Base-by-base conservation (phyloP, 805 yeast genomes). In the Yamadazyma ubonensis region DNA sequence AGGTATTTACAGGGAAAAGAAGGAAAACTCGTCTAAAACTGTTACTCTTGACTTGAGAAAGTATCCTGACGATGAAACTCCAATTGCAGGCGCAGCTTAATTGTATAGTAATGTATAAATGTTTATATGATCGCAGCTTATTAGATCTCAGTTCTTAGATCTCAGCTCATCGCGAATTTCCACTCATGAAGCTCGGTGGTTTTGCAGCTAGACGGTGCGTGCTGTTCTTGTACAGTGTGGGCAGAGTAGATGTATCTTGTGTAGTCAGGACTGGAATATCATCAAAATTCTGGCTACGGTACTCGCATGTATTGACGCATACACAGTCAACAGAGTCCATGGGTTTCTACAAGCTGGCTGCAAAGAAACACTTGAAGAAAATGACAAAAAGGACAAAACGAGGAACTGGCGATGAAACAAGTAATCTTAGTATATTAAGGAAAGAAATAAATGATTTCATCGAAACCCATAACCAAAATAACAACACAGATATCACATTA, bases 1-100 rank as follows among this genome's bases (percentile, higher is more conserved):
- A 4, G 99, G 99, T 22, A 90, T 93, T 36, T 90, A 86, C 65
- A 73, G 95, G 47, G 93, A 86, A 44, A 95, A 85, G 51, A 63
- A 67, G 6, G 76, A 79, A 38, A 86, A 85, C 52, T 75, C 87
- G 35, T 84, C 95, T 3, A 78, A 72, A 49, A 81, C 88, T 2
- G 69, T 87, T 20, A 85, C 93, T 0, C 59, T 87, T 42, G 91
- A 87, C 55, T 70, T 87, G 52, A 71, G 82, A 43, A 71, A 75
- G 8, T 84, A 81, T 52, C 78, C 81, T 1, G 67, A 61, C 29
- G 63, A 55, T 31, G 58, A 52, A 9, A 40, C 46, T 2, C 42
- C 56, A 7, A 34, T 49, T 8, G 42, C 38, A 25, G 44, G 34
- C 9, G 41, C 46, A n/a, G 29, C 28, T 23, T 18, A n/a, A n/a